phyloP scores from a whole-genome alignment of 2,329 filamentous ascomycete genomes.

The Sporothrix luriei region DNA sequence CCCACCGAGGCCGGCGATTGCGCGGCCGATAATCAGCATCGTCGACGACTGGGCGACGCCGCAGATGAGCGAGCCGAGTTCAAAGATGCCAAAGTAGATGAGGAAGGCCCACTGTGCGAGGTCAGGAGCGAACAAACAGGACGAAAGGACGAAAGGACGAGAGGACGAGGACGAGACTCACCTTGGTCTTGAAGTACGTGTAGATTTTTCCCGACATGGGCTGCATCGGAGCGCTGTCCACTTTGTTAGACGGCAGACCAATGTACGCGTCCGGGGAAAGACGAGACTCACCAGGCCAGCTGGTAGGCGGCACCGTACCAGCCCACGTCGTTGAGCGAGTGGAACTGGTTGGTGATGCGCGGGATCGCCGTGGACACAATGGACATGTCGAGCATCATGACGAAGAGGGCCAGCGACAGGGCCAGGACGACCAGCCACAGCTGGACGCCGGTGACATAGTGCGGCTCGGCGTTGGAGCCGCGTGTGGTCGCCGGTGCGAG shows the following conservation, averaged over 20 bases:
- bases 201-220: constrained; percentile 44
- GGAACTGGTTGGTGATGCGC: constrained; percentile 30
- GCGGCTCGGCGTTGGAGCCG: constrained; percentile 20
- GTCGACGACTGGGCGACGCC: constrained; percentile 36
- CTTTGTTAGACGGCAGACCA: background rate
- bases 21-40: constrained; percentile 37
- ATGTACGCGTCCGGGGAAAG: too few species aligned
- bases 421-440: constrained; percentile 47
- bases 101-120: constrained; percentile 40
- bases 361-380: constrained; percentile 38
- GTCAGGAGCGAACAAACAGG: background rate
- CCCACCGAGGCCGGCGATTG: constrained; percentile 41
- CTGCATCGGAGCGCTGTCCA: constrained; percentile 42
- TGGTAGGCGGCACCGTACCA: constrained; percentile 40
- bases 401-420: constrained; percentile 49
- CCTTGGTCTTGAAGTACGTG: constrained; percentile 44
- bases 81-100: constrained; percentile 43
- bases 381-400: constrained; percentile 45
- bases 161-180: background rate
- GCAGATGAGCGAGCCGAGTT: constrained; percentile 46
- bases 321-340: constrained; percentile 32
- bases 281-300: constrained; percentile 26
- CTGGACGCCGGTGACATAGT: constrained; percentile 39
- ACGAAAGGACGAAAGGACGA: background rate
- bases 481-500: background rate